Conservation (phyloP, 306 rosid species). For the Spatholobus suberectus region DNA sequence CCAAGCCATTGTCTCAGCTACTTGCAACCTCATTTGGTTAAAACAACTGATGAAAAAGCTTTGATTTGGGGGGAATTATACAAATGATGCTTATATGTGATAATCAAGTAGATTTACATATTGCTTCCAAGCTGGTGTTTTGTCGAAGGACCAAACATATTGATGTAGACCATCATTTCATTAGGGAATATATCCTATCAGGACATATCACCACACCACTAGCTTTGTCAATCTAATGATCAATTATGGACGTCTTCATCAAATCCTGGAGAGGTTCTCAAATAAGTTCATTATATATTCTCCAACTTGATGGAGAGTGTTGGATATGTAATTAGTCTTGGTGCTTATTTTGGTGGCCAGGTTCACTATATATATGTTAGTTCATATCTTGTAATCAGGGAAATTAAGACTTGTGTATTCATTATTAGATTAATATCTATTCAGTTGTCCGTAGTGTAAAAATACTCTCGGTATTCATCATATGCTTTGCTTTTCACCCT, state of each 20-base stretch:
- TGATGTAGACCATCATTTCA: background rate
- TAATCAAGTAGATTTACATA: background rate
- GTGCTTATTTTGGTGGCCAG: background rate
- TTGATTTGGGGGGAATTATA: background rate
- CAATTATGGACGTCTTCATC: background rate
- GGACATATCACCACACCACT: background rate
- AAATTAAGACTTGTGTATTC: background rate
- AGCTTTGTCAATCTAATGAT: background rate
- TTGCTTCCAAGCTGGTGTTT: background rate
- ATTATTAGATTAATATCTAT: background rate
- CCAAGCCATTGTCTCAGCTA: too few species aligned
- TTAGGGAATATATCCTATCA: background rate
- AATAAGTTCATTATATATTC: background rate
- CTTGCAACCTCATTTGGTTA: too few species aligned
- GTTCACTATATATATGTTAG: constrained; percentile 4
- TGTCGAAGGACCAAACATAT: background rate
- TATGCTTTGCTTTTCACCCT: background rate
- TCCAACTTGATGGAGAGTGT: background rate
- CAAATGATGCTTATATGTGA: background rate
- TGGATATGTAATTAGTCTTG: background rate
- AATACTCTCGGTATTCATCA: background rate
- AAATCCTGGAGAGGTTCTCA: background rate
- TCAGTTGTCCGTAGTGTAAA: background rate
- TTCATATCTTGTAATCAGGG: constrained; percentile 3
- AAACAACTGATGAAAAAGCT: background rate